A percentile compares a stretch with the other conserved stretches of the same genome.
Evolutionary conservation across 768 basidiomycete genomes (phyloP).

Genomic region (Amyloporia xantha): DNA sequence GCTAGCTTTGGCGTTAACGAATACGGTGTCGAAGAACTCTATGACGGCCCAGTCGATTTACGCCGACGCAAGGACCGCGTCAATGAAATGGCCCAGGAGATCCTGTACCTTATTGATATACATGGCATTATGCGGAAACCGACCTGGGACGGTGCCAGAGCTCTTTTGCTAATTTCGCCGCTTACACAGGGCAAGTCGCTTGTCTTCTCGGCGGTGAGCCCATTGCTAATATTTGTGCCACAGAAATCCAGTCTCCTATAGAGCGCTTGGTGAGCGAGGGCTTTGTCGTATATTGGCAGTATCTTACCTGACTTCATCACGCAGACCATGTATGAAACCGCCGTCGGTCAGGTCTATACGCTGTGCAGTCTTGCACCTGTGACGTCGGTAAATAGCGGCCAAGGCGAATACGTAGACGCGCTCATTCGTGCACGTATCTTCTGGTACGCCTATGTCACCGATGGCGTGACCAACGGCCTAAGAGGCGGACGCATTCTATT

Average conservation of each 20-base stretch:
- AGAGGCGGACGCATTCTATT: slow-evolving; percentile 79
- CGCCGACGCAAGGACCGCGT: slow-evolving; percentile 46
- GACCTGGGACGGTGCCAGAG: slow-evolving; percentile 81
- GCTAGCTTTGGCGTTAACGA: slow-evolving; percentile 85
- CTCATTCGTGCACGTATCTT: slow-evolving; percentile 71
- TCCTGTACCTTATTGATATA: slow-evolving; percentile 75
- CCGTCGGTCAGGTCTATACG: slow-evolving; percentile 74
- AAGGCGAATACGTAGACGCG: slow-evolving; percentile 50
- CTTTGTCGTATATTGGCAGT: background rate
- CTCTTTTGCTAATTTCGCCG: slow-evolving; percentile 72
- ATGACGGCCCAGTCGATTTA: slow-evolving; percentile 27
- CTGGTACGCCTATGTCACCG: slow-evolving; percentile 85
- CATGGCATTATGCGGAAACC: slow-evolving; percentile 75
- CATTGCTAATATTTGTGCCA: background rate
- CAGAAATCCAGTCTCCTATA: slow-evolving; percentile 38
- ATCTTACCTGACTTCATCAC: slow-evolving; percentile 9
- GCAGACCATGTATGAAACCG: slow-evolving; percentile 71
- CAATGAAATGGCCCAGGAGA: slow-evolving; percentile 66
- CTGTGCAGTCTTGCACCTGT: slow-evolving; percentile 54
- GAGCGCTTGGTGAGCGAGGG: slow-evolving; percentile 37
- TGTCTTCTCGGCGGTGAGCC: slow-evolving; percentile 5
- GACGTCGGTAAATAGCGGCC: slow-evolving; percentile 41
- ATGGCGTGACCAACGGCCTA: slow-evolving; percentile 76
- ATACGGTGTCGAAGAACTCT: slow-evolving; percentile 49
- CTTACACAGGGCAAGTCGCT: slow-evolving; percentile 67